Evolutionary conservation across 2,329 filamentous ascomycete genomes (phyloP), one percentile per base, ranked within the genome.

Genomic region (Davidsoniella virescens): DNA sequence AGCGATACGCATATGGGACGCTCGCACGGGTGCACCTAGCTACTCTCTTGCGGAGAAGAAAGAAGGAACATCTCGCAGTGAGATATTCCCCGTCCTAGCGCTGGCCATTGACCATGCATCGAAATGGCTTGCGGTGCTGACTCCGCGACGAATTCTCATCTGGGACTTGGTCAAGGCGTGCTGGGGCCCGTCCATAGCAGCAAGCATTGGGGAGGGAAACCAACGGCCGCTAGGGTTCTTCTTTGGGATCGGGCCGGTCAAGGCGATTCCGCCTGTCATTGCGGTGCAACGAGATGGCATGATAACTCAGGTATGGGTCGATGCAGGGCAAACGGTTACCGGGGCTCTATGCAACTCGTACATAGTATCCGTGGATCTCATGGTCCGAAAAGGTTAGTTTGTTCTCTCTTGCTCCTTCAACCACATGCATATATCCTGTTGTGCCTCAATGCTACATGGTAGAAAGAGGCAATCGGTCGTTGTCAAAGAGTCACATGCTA

Each of bases 81-180:
- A 67, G n/a, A 67, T 70, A 0, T 80, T 80, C 53, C 77, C 78
- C 0, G 66, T 85, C 8, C 60, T 80, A 25, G 75, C 76, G 2
- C 70, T 82, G 58, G 71, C 80, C 0, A 73, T 87, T 29, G 79
- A 86, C 52, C 72, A 75, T 29, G 68, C 69, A 12, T 80, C 78
- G 2, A 73, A 70, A 39, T 81, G 78, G 72, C 65, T 87, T 29
- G 83, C 82, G 1, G 65, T 87, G 3, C 65, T 84, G 26, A 79
- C 80, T 7, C 69, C 71, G 4, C 67, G 68, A 44, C 70, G 67
- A 33, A 70, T 84, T 10, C 64, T 73, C 16, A 58, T 87, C 4
- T 88, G 82, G 78, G 75, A 76, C 55, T 65, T 84, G 3, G 62
- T 65, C 14, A 67, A 76, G 38, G 70, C 70, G 44, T 65, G 64